These are phyloP conservation scores for Schizophyllum commune DNA, from an alignment of 1,284 basidiomycete genomes.

Conservation along the genomic window DNA sequence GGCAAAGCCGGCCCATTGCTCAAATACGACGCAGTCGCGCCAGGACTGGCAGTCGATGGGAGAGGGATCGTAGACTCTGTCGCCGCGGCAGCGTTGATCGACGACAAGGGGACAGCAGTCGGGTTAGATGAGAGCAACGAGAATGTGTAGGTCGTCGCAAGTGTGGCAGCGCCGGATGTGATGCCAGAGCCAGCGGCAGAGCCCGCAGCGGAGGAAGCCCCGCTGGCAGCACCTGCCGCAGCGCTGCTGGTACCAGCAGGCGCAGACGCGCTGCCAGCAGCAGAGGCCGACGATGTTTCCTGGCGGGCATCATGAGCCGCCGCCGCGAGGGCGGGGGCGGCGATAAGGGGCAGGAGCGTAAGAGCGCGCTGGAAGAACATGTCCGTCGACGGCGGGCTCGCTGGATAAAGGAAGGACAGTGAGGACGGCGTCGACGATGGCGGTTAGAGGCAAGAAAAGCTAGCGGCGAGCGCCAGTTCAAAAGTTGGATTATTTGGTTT, in stretches of 20 bases:
- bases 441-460: conserved; percentile 11
- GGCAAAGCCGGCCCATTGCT: conserved; percentile 47
- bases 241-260: conserved; percentile 5
- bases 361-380: background rate
- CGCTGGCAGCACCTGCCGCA: too few species aligned
- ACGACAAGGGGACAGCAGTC: conserved; percentile 45
- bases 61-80: conserved; percentile 33
- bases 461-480: conserved; percentile 13
- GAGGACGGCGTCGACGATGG: conserved; percentile 1
- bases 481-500: background rate
- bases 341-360: conserved; percentile 16
- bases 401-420: conserved; percentile 20
- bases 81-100: conserved; percentile 33
- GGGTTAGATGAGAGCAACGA: conserved; percentile 49
- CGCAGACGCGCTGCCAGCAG: conserved; percentile 16
- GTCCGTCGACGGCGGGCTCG: conserved; percentile 19
- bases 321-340: conserved; percentile 23
- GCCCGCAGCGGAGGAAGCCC: background rate
- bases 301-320: conserved; percentile 19
- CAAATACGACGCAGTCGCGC: conserved; percentile 35
- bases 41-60: conserved; percentile 28
- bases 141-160: conserved; percentile 25
- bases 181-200: conserved; percentile 4
- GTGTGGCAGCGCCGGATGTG: conserved; percentile 7
- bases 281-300: conserved; percentile 22